A percentile compares a stretch with the other conserved stretches of the same genome.
Conservation (phyloP, 2,329 filamentous ascomycete genomes). For the Blastomyces parvus region DNA sequence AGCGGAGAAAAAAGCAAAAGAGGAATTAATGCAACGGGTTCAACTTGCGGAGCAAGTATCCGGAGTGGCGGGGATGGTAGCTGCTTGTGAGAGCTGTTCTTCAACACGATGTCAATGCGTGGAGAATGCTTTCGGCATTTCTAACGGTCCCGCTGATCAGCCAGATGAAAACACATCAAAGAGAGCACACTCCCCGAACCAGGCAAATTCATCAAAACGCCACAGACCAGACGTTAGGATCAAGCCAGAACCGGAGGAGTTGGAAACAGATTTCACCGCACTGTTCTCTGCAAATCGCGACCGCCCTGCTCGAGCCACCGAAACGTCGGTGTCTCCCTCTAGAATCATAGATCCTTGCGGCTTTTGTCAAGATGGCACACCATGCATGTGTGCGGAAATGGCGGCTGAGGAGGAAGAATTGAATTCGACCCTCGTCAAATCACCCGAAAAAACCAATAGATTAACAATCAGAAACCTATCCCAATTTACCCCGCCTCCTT, state of each 20-base stretch:
- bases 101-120: slow-evolving; percentile 54
- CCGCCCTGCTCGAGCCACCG: slow-evolving; percentile 19
- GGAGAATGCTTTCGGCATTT: slow-evolving; percentile 45
- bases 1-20: slow-evolving; percentile 34
- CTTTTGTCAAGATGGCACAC: slow-evolving; percentile 73
- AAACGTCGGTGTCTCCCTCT: slow-evolving; percentile 26
- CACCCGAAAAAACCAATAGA: slow-evolving; percentile 31
- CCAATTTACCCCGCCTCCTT: slow-evolving; percentile 45
- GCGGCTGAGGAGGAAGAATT: slow-evolving; percentile 36
- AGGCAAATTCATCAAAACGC: slow-evolving; percentile 41
- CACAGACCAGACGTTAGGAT: slow-evolving; percentile 42
- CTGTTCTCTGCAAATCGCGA: slow-evolving; percentile 47
- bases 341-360: slow-evolving; percentile 62
- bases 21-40: slow-evolving; percentile 32
- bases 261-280: slow-evolving; percentile 66
- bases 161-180: slow-evolving; percentile 26
- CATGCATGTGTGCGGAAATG: slow-evolving; percentile 70
- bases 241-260: slow-evolving; percentile 39
- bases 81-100: slow-evolving; percentile 58
- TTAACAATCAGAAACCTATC: slow-evolving; percentile 39
- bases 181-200: slow-evolving; percentile 28
- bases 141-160: slow-evolving; percentile 30
- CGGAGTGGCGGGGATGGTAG: slow-evolving; percentile 31
- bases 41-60: slow-evolving; percentile 22
- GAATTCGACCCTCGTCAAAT: slow-evolving; percentile 30